A percentile compares a stretch with the other conserved stretches of the same genome.
Evolutionary conservation across 23 red algal species (phyloP).

Genomic region (Pyropia yezoensis): DNA sequence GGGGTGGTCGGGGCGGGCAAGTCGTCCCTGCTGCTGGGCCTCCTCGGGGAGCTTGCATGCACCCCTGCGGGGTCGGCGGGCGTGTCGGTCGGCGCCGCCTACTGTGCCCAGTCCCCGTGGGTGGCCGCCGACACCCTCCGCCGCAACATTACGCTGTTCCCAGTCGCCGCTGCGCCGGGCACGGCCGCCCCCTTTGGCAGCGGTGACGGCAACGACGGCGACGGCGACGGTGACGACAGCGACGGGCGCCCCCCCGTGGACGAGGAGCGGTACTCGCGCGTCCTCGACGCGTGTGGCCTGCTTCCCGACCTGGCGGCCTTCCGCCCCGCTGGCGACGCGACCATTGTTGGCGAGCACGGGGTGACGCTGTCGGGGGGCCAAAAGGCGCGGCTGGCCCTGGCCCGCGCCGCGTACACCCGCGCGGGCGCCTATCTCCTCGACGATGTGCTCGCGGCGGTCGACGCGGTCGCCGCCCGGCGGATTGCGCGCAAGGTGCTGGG

Average conservation of each 20-base stretch:
- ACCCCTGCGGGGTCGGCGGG: conserved; percentile 4
- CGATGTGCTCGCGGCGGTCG: conserved; percentile 74
- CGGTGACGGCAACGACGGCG: no score
- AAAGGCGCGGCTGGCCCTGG: conserved; percentile 69
- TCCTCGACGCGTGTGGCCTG: conserved; percentile 45
- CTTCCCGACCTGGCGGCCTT: conserved; percentile 50
- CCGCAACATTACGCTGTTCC: conserved; percentile 66
- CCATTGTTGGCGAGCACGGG: conserved; percentile 16
- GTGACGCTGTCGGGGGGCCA: conserved; percentile 82
- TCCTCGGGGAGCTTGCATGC: conserved; percentile 48
- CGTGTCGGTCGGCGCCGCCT: conserved; percentile 16
- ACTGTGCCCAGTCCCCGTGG: conserved; percentile 65
- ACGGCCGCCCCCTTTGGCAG: no score
- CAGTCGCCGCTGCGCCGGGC: no score
- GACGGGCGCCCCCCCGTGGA: conserved; percentile 14
- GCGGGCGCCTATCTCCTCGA: conserved; percentile 60
- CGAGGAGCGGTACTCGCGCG: conserved; percentile 25
- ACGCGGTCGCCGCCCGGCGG: conserved; percentile 25
- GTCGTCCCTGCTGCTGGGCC: conserved; percentile 46
- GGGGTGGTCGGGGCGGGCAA: conserved; percentile 69
- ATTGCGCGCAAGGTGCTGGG: conserved; percentile 34
- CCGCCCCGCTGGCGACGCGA: conserved; percentile 9
- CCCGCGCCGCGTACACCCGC: conserved; percentile 44
- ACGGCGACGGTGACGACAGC: no score
- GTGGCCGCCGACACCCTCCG: conserved; percentile 76